These are phyloP conservation scores for Cenchrus purpureus DNA, from an alignment of 176 grass and related monocot genomes.

Conservation along the genomic window DNA sequence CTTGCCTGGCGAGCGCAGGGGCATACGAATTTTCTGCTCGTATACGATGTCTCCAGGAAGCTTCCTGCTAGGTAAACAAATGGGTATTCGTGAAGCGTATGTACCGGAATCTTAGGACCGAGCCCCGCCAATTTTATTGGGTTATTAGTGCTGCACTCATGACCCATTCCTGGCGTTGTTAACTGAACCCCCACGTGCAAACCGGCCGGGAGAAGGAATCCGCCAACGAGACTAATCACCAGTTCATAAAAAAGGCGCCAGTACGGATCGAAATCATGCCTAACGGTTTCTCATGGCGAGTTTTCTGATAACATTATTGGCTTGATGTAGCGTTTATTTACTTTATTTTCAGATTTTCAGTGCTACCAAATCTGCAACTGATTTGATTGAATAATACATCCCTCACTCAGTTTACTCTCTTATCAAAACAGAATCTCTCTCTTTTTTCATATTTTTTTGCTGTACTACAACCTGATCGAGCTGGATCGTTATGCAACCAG, in stretches of 20 bases:
- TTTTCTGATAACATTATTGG: background rate
- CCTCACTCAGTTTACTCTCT: background rate
- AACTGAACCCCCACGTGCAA: constrained; percentile 50
- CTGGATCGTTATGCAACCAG: constrained; percentile 29
- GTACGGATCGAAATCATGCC: constrained; percentile 6
- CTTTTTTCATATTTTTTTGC: background rate
- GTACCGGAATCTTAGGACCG: constrained; percentile 51
- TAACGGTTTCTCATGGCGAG: constrained; percentile 15
- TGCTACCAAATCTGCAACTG: background rate
- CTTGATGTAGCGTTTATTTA: background rate
- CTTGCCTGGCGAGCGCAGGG: constrained; percentile 10
- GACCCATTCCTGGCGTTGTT: constrained; percentile 22
- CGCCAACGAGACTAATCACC: constrained; percentile 30
- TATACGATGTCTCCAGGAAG: constrained; percentile 38
- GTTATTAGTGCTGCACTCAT: constrained; percentile 21
- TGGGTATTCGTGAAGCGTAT: constrained; percentile 34
- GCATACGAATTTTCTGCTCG: background rate
- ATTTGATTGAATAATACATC: background rate
- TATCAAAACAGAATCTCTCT: constrained; percentile 24
- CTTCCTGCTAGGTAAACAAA: constrained; percentile 41
- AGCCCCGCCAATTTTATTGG: constrained; percentile 35
- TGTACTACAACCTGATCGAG: constrained; percentile 41
- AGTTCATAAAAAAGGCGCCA: background rate
- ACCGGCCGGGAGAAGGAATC: constrained; percentile 40
- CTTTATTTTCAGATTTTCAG: background rate